Conservation (phyloP, 2,329 filamentous ascomycete species). For the Myriosclerotinia curreyana region DNA sequence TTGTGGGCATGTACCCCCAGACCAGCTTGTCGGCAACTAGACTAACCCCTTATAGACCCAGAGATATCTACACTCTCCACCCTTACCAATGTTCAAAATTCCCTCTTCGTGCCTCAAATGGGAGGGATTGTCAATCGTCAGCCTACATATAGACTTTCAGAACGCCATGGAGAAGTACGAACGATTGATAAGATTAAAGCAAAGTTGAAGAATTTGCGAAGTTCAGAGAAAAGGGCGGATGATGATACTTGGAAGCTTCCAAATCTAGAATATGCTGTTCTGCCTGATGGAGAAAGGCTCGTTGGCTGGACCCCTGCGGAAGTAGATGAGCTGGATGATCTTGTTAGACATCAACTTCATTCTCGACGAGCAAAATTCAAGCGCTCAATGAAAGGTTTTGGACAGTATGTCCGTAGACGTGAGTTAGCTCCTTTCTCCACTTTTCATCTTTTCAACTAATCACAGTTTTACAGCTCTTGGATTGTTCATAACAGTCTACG, state of each 20-base stretch:
- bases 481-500: slow-evolving; percentile 79
- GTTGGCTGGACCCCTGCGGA: slow-evolving; percentile 74
- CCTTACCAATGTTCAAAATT: slow-evolving; percentile 85
- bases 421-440: slow-evolving; percentile 38
- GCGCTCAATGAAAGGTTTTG: slow-evolving; percentile 72
- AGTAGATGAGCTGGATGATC: slow-evolving; percentile 73
- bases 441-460: slow-evolving; percentile 3
- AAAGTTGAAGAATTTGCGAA: slow-evolving; percentile 27
- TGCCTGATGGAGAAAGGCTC: slow-evolving; percentile 69
- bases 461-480: slow-evolving; percentile 56
- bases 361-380: slow-evolving; percentile 77
- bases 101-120: slow-evolving; percentile 77
- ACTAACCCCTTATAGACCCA: slow-evolving; percentile 57
- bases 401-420: slow-evolving; percentile 71
- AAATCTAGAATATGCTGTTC: slow-evolving; percentile 59
- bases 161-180: slow-evolving; percentile 24
- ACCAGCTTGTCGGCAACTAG: not conserved
- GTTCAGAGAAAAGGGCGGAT: slow-evolving; percentile 20
- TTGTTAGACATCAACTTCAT: slow-evolving; percentile 84
- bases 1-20: slow-evolving; percentile 52
- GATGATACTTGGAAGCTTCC: slow-evolving; percentile 28
- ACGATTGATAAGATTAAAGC: slow-evolving; percentile 32
- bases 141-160: slow-evolving; percentile 30
- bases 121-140: slow-evolving; percentile 70
- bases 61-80: slow-evolving; percentile 80